Percentiles rank a stretch among this genome's conserved stretches.
phyloP scores from a whole-genome alignment of 225 moss, liverwort and hornwort genomes.

The Rhytidiadelphus loreus region DNA sequence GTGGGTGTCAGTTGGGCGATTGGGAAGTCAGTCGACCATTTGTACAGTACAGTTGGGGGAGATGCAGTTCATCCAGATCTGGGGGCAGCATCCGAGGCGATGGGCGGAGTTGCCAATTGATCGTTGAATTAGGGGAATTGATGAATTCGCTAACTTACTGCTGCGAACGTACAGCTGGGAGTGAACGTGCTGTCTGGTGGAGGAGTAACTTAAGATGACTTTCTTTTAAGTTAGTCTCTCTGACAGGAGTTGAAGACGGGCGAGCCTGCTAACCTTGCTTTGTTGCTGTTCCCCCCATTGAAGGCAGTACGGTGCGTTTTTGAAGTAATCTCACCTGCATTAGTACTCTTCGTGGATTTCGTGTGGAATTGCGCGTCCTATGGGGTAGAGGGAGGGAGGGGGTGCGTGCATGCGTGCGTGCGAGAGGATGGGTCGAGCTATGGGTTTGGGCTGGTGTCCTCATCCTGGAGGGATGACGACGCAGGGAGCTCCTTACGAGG shows the following conservation, averaged over 20 bases:
- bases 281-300: neutral
- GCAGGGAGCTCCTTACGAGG: neutral
- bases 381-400: neutral
- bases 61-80: neutral
- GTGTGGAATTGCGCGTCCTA: neutral
- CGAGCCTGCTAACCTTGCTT: neutral
- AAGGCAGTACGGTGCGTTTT: neutral
- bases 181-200: neutral
- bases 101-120: neutral
- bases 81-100: neutral
- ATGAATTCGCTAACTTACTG: neutral
- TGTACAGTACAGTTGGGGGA: neutral
- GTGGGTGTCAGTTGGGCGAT: neutral
- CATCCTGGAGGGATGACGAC: neutral
- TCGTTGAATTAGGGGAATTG: neutral
- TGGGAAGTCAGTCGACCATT: neutral
- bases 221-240: neutral
- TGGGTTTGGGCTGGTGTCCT: neutral
- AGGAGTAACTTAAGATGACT: neutral
- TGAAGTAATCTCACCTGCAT: neutral
- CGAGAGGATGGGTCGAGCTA: neutral
- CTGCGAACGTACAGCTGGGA: neutral
- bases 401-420: neutral
- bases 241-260: conserved; percentile 1
- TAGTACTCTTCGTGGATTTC: neutral